These are phyloP conservation scores for Stylonectria norvegica DNA, from an alignment of 2,329 filamentous ascomycete genomes.

Conservation along the genomic window DNA sequence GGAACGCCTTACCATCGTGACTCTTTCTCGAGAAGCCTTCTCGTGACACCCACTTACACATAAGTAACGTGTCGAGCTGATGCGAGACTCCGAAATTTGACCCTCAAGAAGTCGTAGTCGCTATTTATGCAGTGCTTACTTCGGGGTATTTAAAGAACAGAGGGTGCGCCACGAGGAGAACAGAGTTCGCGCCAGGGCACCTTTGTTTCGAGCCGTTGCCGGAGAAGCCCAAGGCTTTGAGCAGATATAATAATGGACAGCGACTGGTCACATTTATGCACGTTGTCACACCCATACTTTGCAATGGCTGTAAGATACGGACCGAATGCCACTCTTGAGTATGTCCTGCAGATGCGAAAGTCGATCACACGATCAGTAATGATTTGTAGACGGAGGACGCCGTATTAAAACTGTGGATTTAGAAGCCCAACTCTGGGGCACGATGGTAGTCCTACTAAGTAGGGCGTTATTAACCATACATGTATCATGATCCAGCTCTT, in stretches of 20 bases:
- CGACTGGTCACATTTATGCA: too few relatives aligned
- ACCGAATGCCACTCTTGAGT: too few relatives aligned
- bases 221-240: neutral
- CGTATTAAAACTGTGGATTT: neutral
- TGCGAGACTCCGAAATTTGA: too few relatives aligned
- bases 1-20: conserved; percentile 1
- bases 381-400: neutral
- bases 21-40: neutral
- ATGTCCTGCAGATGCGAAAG: conserved; percentile 3
- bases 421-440: neutral
- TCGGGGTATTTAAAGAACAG: conserved; percentile 19
- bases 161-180: conserved; percentile 6
- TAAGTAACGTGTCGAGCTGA: too few relatives aligned
- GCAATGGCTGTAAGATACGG: neutral
- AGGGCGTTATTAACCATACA: too few relatives aligned
- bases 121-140: too few relatives aligned
- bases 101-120: too few relatives aligned
- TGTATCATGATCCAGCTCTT: too few relatives aligned
- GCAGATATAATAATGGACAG: too few relatives aligned
- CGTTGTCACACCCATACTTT: conserved; percentile 2
- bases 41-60: neutral
- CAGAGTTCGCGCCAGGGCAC: conserved; percentile 1
- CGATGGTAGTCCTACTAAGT: too few relatives aligned
- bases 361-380: conserved; percentile 9
- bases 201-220: neutral